Evolutionary conservation across 2,329 filamentous ascomycete species (phyloP), one percentile per base, ranked within the genome.

Genomic region (Sporothrix globosa): DNA sequence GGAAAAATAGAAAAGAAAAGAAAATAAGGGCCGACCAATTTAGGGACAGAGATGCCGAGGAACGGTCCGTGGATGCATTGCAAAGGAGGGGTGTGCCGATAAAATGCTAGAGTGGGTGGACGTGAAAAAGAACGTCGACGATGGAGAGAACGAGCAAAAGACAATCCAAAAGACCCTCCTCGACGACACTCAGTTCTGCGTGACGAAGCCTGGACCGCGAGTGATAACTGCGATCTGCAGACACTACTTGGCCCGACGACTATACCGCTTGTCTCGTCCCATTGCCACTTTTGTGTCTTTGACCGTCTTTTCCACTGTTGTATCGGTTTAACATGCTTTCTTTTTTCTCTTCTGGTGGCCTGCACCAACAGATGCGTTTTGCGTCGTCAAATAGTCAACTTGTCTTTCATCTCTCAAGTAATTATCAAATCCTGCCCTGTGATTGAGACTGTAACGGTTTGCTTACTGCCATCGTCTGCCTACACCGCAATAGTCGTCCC

Each of bases 341-440:
- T 14, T 6, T 14, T 27, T 54, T 2, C 17, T 58, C 19, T 39
- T 39, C 11, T 34, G 54, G 54, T 30, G 19, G 30, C 54, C 30
- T 58, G 54, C 54, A 58, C 39, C 39, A 58, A 41, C 54, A 58
- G 54, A 58, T 30, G n/a, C 9, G 54, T 58, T 19, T 58, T 21
- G 30, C 27, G n/a, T 30, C 21, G 5, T 14, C 21, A 27, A 10
- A 9, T 19, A 6, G 19, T 39, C 54, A n/a, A n/a, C 17, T 34
- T 17, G 10, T 41, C 13, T 58, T n/a, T 19, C 9, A 11, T 53
- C 19, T n/a, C n/a, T n/a, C n/a, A n/a, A n/a, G n/a, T n/a, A n/a
- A n/a, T n/a, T n/a, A n/a, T n/a, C n/a, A n/a, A n/a, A n/a, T n/a
- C n/a, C n/a, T n/a, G n/a, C n/a, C n/a, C n/a, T n/a, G n/a, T n/a